Base-by-base conservation (phyloP, 805 yeast genomes). In the Metschnikowia borealis region DNA sequence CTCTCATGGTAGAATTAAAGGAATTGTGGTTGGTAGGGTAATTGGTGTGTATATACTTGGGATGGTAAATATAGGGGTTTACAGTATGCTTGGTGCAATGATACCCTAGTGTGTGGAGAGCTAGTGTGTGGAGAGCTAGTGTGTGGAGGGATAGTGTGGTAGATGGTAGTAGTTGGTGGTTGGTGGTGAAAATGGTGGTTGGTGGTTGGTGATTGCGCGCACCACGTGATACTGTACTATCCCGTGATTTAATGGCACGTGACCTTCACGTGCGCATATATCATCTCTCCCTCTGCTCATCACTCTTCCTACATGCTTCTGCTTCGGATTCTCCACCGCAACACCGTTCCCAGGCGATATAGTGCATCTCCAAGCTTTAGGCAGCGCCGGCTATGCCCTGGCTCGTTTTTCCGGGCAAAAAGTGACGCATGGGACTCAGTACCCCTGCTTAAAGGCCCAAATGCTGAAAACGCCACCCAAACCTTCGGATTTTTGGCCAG, bases 1-100 rank as follows among this genome's bases (percentile, higher is more conserved):
- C 65, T 43, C 82, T 67, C 52, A 48, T 17, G 49, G 50, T 55
- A 3, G 31, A 13, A 7, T 33, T 11, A 2, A 10, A 32, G 6
- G 34, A n/a, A n/a, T 5, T 8, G 13, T 6, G n/a, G 14, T 32
- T 11, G 14, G 34, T 13, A 11, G 5, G 2, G 26, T 21, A 21
- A 21, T 3, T 21, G 29, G 29, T 8, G 20, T 18, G 20, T 18
- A 18, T 18, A 18, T 18, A 18, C 20, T 18, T 18, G 20, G 20
- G 20, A 5, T 1, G 8, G 13, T 3, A 8, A 8, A 26, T 10
- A 26, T 8, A 0, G 2, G 10, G 7, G 29, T 10, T 1, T 23
- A 23, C 10, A 1, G 8, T 7, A 10, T 23, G 29, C 2, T 2
- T 10, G 29, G 29, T 26, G 11, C 29, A 26, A 26, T 8, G 11